phyloP scores from a whole-genome alignment of 768 basidiomycete genomes.

The Boletales sp. region DNA sequence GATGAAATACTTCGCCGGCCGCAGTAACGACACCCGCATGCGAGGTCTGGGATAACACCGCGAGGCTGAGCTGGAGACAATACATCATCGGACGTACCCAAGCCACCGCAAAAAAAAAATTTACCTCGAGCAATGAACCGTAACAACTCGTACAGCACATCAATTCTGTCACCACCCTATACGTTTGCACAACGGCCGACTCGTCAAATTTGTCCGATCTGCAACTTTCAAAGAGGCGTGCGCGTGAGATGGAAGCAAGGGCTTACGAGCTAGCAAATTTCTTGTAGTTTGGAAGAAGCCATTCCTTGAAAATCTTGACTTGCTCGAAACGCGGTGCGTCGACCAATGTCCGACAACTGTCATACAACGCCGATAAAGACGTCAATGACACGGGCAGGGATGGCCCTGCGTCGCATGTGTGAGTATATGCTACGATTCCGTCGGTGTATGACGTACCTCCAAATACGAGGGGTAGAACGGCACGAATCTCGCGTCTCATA shows the following conservation, averaged over 20 bases:
- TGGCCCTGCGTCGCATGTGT: slow-evolving; percentile 30
- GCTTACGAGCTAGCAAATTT: slow-evolving; percentile 50
- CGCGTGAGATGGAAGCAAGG: background rate
- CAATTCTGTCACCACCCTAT: slow-evolving; percentile 54
- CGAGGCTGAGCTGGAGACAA: slow-evolving; percentile 46
- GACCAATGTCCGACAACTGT: slow-evolving; percentile 44
- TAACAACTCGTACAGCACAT: slow-evolving; percentile 64
- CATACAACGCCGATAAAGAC: slow-evolving; percentile 39
- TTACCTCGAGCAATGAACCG: slow-evolving; percentile 65
- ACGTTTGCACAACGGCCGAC: slow-evolving; percentile 46
- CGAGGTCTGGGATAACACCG: slow-evolving; percentile 49
- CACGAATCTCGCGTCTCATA: slow-evolving; percentile 67
- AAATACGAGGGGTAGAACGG: slow-evolving; percentile 64
- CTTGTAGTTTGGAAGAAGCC: slow-evolving; percentile 70
- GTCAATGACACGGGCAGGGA: slow-evolving; percentile 16
- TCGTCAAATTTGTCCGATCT: slow-evolving; percentile 33
- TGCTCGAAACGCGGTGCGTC: slow-evolving; percentile 70
- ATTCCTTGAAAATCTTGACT: slow-evolving; percentile 62
- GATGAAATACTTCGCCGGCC: slow-evolving; percentile 68
- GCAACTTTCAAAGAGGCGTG: background rate
- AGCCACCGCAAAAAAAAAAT: slow-evolving; percentile 2
- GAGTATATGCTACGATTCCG: background rate
- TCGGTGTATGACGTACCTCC: slow-evolving; percentile 39
- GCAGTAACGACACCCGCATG: slow-evolving; percentile 53
- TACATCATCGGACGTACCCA: slow-evolving; percentile 4